phyloP scores from a whole-genome alignment of 208 protist genomes.

The Leishmania braziliensis region DNA sequence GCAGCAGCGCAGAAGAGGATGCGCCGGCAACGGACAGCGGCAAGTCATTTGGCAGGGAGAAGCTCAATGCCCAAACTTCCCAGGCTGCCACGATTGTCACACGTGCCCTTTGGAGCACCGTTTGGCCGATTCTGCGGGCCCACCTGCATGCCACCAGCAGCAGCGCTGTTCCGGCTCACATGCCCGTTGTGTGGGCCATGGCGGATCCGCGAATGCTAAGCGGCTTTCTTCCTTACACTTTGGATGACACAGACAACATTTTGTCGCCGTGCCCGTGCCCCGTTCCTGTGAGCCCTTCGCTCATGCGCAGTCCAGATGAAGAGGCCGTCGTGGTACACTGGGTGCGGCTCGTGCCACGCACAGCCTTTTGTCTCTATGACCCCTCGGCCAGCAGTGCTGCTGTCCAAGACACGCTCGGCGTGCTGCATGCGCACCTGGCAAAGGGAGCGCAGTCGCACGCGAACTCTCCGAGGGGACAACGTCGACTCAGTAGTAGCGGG shows the following conservation, averaged over 20 bases:
- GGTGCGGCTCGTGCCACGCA: conserved; percentile 26
- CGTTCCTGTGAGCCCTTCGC: background rate
- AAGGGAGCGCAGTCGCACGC: background rate
- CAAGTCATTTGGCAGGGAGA: conserved; percentile 6
- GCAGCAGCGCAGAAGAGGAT: conserved; percentile 9
- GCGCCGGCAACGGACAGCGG: background rate
- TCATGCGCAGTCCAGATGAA: background rate
- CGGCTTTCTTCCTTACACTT: conserved; percentile 24
- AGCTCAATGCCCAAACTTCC: background rate
- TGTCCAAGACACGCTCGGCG: conserved; percentile 20
- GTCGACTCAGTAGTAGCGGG: conserved; percentile 10
- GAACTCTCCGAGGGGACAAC: conserved; percentile 2
- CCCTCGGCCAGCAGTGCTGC: conserved; percentile 8
- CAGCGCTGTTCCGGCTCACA: conserved; percentile 21
- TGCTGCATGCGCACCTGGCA: conserved; percentile 11
- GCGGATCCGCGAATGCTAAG: conserved; percentile 34
- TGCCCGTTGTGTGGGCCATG: conserved; percentile 56
- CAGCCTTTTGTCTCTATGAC: conserved; percentile 27
- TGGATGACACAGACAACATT: background rate
- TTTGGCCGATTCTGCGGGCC: conserved; percentile 16
- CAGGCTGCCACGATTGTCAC: conserved; percentile 21
- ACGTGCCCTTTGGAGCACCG: conserved; percentile 32
- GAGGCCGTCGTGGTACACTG: conserved; percentile 13
- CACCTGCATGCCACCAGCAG: conserved; percentile 7
- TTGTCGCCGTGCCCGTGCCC: background rate